Evolutionary conservation across 2,329 filamentous ascomycete species (phyloP).

Genomic region (Fusarium brachygibbosum): DNA sequence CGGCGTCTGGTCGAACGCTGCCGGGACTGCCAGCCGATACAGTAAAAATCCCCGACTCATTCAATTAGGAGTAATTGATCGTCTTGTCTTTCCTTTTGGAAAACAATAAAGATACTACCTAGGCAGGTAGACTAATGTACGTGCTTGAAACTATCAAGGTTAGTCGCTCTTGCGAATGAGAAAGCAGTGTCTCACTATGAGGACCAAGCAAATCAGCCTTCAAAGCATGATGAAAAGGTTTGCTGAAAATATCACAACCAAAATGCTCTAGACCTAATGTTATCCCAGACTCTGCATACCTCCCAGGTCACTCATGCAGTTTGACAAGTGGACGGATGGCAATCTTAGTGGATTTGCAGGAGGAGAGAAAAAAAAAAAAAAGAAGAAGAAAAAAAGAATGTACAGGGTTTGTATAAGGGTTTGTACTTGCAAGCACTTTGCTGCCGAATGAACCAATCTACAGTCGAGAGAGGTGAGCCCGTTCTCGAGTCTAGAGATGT

Average conservation of each 20-base stretch:
- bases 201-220: not conserved
- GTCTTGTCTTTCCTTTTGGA: not conserved
- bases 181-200: not conserved
- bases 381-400: too few species aligned
- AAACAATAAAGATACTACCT: not conserved
- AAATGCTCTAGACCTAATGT: not conserved
- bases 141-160: not conserved
- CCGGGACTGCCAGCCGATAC: constrained; percentile 16
- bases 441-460: not conserved
- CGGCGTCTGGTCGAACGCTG: constrained; percentile 23
- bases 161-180: not conserved
- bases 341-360: not conserved
- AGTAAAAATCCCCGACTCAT: constrained; percentile 26
- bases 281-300: not conserved
- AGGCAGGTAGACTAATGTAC: too few species aligned
- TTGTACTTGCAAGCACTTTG: not conserved
- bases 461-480: not conserved
- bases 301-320: not conserved
- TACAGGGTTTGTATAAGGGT: too few species aligned
- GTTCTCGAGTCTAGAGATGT: not conserved
- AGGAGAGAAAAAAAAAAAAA: not conserved
- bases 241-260: not conserved
- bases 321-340: not conserved
- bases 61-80: not conserved
- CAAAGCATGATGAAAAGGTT: not conserved